phyloP scores from a whole-genome alignment of 2,329 filamentous ascomycete species.

The Colletotrichum tofieldiae region DNA sequence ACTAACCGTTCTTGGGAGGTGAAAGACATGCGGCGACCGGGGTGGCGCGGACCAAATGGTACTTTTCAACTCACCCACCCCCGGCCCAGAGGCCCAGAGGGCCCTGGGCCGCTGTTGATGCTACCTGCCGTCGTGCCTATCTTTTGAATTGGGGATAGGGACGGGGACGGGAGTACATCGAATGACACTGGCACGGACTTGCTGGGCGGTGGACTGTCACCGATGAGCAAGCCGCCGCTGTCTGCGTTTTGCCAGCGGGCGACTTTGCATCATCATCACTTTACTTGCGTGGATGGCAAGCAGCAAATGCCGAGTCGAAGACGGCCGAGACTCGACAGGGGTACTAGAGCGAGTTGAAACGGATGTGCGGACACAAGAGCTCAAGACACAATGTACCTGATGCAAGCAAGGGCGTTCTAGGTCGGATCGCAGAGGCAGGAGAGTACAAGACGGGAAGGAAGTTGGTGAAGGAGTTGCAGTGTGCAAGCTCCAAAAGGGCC shows the following conservation, averaged over 20 bases:
- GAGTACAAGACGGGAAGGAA: conserved; percentile 2
- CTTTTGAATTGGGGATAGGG: not conserved
- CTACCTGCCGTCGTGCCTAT: conserved; percentile 3
- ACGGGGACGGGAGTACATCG: not conserved
- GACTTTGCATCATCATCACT: no score
- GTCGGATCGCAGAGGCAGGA: not conserved
- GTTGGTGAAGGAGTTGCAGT: not conserved
- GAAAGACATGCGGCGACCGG: conserved; percentile 43
- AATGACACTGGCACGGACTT: not conserved
- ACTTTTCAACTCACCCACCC: conserved; percentile 25
- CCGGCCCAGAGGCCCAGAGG: not conserved
- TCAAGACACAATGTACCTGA: not conserved
- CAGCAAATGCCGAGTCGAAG: not conserved
- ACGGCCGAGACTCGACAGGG: not conserved
- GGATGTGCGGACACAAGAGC: not conserved
- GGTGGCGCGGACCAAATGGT: conserved; percentile 38
- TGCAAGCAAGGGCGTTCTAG: conserved; percentile 5
- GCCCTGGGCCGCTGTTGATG: not conserved
- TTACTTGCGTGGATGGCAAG: no score
- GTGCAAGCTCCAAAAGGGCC: not conserved
- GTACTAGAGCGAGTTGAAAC: not conserved
- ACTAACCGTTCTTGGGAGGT: conserved; percentile 51
- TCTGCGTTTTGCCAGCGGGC: not conserved
- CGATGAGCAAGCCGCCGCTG: no score
- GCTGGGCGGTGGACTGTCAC: not conserved